Conservation (phyloP, 2,329 filamentous ascomycete species). For the Aspergillus fischeri region DNA sequence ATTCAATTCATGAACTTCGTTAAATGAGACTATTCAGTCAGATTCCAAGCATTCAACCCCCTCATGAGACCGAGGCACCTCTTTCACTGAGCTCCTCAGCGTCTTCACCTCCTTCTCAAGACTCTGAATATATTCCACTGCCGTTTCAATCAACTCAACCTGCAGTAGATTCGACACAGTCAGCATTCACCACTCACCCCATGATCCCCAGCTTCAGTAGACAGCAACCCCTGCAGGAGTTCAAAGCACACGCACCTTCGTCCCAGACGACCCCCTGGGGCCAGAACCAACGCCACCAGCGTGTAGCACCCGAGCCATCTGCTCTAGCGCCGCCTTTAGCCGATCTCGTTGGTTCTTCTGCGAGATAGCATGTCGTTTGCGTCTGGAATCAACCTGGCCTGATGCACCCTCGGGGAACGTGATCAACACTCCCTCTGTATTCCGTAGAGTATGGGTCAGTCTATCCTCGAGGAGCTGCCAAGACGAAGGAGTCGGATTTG, state of each 20-base stretch:
- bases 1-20: neutral
- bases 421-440: neutral
- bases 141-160: constrained; percentile 12
- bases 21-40: neutral
- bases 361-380: constrained; percentile 2
- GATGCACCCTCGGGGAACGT: neutral
- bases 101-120: constrained; percentile 6
- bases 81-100: neutral
- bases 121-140: constrained; percentile 11
- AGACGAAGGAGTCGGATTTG: neutral
- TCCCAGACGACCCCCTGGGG: neutral
- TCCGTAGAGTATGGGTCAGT: neutral
- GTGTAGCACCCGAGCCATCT: constrained; percentile 3
- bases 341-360: constrained; percentile 6
- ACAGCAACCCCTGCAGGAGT: neutral
- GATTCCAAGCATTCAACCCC: neutral
- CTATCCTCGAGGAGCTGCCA: neutral
- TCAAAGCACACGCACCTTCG: neutral
- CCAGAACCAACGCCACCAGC: neutral
- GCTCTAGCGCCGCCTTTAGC: constrained; percentile 2
- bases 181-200: neutral
- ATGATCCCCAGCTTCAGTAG: neutral
- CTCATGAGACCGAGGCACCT: too few species aligned
- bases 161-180: neutral
- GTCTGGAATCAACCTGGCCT: neutral